These are phyloP conservation scores for Yamadazyma dendronema DNA, from an alignment of 1,139 yeast species.

Conservation along the genomic window DNA sequence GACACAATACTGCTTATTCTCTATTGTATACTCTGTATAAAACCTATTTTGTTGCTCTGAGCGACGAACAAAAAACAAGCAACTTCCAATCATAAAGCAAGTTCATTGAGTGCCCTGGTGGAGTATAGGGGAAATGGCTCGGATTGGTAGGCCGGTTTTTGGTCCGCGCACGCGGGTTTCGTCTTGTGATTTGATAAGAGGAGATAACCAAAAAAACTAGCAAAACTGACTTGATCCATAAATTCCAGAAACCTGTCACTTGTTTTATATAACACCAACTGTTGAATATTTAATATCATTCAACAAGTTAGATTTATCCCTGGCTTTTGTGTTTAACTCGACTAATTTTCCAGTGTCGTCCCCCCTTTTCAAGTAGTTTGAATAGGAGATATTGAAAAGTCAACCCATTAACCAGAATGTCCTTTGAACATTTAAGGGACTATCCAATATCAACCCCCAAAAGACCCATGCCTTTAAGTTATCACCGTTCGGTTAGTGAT, in stretches of 20 bases:
- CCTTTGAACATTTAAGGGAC: slow-evolving; percentile 8
- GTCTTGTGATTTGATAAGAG: slow-evolving; percentile 9
- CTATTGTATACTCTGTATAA: background rate
- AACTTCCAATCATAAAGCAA: background rate
- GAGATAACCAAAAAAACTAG: slow-evolving; percentile 1
- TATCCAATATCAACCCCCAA: slow-evolving; percentile 12
- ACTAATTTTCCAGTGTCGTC: too few species aligned
- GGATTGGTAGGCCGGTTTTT: background rate
- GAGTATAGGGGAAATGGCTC: background rate
- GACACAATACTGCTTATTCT: too few species aligned
- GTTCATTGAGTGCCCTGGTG: background rate
- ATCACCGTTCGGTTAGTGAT: background rate
- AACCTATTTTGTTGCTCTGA: background rate
- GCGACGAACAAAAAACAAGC: background rate
- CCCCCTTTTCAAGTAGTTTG: too few species aligned
- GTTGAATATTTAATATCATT: too few species aligned
- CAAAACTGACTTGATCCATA: background rate
- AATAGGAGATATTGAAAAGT: too few species aligned
- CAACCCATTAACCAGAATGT: too few species aligned
- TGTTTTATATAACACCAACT: background rate
- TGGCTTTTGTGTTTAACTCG: too few species aligned
- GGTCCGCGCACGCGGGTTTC: slow-evolving; percentile 1
- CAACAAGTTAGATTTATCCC: too few species aligned
- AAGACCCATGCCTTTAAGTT: slow-evolving; percentile 8
- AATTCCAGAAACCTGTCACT: background rate